These are phyloP conservation scores for Carnegiea gigantea DNA, from an alignment of 179 eudicot genomes.

Conservation along the genomic window DNA sequence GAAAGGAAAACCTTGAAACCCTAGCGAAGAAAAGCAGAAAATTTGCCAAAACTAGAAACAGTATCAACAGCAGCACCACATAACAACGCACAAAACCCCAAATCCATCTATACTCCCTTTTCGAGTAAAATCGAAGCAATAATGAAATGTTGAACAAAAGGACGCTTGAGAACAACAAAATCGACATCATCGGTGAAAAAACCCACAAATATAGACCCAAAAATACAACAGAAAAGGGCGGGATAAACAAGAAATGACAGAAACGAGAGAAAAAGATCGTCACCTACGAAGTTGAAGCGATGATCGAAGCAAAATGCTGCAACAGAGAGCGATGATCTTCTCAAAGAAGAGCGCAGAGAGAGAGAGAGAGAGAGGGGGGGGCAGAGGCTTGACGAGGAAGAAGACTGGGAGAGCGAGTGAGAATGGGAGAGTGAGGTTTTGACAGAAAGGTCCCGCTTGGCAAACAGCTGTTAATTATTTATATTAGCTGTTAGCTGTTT, in stretches of 20 bases:
- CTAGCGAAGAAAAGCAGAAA: neutral
- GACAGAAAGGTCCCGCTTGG: too few relatives aligned
- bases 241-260: neutral
- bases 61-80: neutral
- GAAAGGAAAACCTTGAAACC: neutral
- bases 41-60: neutral
- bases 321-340: neutral
- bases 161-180: neutral
- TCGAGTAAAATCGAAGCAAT: neutral
- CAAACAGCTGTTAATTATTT: too few relatives aligned
- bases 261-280: neutral
- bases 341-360: too few relatives aligned
- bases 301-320: conserved; percentile 18
- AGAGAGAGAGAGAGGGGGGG: neutral
- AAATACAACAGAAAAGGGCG: too few relatives aligned
- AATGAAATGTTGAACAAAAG: neutral
- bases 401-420: neutral
- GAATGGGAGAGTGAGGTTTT: neutral
- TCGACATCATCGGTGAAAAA: neutral
- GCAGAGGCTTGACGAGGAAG: neutral
- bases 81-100: neutral
- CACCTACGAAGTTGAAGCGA: neutral
- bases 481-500: too few relatives aligned
- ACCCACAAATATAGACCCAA: neutral
- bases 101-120: neutral